Evolutionary conservation across 1,139 yeast species (phyloP).

Genomic region (Hansenula anomala): DNA sequence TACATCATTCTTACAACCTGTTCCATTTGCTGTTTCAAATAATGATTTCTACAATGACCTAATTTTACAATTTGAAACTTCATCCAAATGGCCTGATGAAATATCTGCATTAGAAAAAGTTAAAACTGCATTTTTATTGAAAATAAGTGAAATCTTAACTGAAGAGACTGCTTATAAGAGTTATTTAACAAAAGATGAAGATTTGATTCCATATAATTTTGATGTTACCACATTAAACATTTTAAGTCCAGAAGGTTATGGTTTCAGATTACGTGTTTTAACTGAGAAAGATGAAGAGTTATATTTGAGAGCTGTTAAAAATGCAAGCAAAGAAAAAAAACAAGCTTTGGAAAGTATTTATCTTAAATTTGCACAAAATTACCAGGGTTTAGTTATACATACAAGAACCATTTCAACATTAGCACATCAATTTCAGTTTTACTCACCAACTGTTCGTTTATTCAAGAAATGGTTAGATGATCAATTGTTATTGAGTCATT

Average conservation of each 20-base stretch:
- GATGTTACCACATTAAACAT: slow-evolving; percentile 56
- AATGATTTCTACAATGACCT: slow-evolving; percentile 82
- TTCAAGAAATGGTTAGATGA: slow-evolving; percentile 89
- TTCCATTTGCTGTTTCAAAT: slow-evolving; percentile 71
- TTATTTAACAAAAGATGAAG: slow-evolving; percentile 56
- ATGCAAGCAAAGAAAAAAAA: slow-evolving; percentile 54
- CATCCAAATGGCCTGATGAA: slow-evolving; percentile 96
- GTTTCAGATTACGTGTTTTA: slow-evolving; percentile 67
- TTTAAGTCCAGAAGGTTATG: slow-evolving; percentile 83
- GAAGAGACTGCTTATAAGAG: slow-evolving; percentile 51
- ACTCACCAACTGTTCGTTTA: slow-evolving; percentile 75
- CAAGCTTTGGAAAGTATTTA: slow-evolving; percentile 58
- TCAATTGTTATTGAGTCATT: slow-evolving; percentile 58
- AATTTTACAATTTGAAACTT: slow-evolving; percentile 81
- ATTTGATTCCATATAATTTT: slow-evolving; percentile 57
- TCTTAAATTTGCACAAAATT: slow-evolving; percentile 61
- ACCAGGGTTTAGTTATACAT: slow-evolving; percentile 71
- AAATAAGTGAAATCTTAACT: slow-evolving; percentile 56
- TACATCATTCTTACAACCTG: slow-evolving; percentile 73
- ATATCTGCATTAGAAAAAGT: slow-evolving; percentile 78
- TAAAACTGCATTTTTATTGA: slow-evolving; percentile 81
- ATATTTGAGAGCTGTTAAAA: slow-evolving; percentile 63
- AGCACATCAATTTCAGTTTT: slow-evolving; percentile 68
- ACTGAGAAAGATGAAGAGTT: slow-evolving; percentile 80
- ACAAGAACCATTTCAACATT: slow-evolving; percentile 71